phyloP scores from a whole-genome alignment of 1,139 yeast genomes.

The Debaryomyces nepalensis region DNA sequence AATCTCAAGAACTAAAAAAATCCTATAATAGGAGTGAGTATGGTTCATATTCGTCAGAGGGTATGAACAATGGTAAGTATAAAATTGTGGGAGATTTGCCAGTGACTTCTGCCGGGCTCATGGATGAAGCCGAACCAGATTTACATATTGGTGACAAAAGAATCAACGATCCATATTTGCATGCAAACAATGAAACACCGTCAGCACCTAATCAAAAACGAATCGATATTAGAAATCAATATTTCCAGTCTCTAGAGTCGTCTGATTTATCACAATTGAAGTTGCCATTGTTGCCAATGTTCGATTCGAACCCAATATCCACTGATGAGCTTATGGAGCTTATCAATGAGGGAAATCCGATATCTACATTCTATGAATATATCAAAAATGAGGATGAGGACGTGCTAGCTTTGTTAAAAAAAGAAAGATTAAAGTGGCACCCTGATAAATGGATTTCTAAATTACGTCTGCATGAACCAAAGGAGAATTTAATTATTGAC shows the following conservation, averaged over 20 bases:
- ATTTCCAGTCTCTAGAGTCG: slow-evolving; percentile 17
- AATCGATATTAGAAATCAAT: slow-evolving; percentile 17
- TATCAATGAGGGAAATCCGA: slow-evolving; percentile 28
- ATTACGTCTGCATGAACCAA: slow-evolving; percentile 13
- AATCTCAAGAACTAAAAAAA: slow-evolving; percentile 21
- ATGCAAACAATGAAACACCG: slow-evolving; percentile 11
- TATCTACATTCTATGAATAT: slow-evolving; percentile 32
- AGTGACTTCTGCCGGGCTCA: slow-evolving; percentile 41
- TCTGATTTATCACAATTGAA: slow-evolving; percentile 10
- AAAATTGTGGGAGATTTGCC: slow-evolving; percentile 42
- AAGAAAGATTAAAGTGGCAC: slow-evolving; percentile 68
- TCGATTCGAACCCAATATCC: slow-evolving; percentile 13
- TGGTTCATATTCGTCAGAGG: neutral
- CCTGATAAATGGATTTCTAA: slow-evolving; percentile 59
- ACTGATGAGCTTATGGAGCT: slow-evolving; percentile 24
- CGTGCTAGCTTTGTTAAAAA: slow-evolving; percentile 38
- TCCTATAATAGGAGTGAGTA: slow-evolving; percentile 23
- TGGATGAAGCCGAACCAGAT: slow-evolving; percentile 38
- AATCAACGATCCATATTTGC: slow-evolving; percentile 44
- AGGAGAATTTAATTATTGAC: slow-evolving; percentile 19
- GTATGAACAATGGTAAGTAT: slow-evolving; percentile 24
- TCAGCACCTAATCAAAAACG: neutral
- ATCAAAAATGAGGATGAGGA: slow-evolving; percentile 23
- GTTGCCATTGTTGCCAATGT: slow-evolving; percentile 28
- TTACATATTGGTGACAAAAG: slow-evolving; percentile 48